A percentile compares a stretch with the other conserved stretches of the same genome.
Evolutionary conservation across 177 flowering plant species (phyloP).

Genomic region (Tripterygium wilfordii): DNA sequence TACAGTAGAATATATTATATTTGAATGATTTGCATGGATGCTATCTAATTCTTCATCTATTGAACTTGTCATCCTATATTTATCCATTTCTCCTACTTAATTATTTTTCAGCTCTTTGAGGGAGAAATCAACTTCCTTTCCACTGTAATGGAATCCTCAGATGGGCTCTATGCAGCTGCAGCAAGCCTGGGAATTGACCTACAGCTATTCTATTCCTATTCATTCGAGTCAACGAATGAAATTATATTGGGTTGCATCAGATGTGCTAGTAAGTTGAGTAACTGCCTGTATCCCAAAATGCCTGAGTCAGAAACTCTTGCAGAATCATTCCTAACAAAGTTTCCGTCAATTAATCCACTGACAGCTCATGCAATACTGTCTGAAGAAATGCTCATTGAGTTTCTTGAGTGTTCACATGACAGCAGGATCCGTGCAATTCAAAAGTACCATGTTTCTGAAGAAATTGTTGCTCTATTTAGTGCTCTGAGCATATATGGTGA

Average conservation of each 20-base stretch:
- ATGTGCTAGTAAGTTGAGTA: slow-evolving; percentile 29
- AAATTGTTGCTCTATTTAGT: slow-evolving; percentile 57
- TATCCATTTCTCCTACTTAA: too few relatives aligned
- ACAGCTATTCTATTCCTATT: slow-evolving; percentile 75
- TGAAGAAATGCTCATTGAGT: slow-evolving; percentile 45
- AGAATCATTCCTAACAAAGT: slow-evolving; percentile 81
- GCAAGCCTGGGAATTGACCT: slow-evolving; percentile 75
- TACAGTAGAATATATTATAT: too few relatives aligned
- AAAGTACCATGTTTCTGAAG: slow-evolving; percentile 62
- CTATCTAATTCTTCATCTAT: too few relatives aligned
- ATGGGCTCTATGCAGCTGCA: slow-evolving; percentile 91
- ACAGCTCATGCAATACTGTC: slow-evolving; percentile 88
- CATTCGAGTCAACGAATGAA: slow-evolving; percentile 75
- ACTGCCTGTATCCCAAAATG: slow-evolving; percentile 55
- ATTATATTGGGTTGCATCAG: slow-evolving; percentile 62
- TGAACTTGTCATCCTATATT: too few relatives aligned
- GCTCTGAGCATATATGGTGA: slow-evolving; percentile 74
- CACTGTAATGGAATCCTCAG: slow-evolving; percentile 82
- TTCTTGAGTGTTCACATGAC: slow-evolving; percentile 52
- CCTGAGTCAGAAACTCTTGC: slow-evolving; percentile 87
- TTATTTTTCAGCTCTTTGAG: slow-evolving; percentile 78
- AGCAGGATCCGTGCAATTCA: slow-evolving; percentile 36
- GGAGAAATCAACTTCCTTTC: slow-evolving; percentile 65
- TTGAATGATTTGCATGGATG: too few relatives aligned
- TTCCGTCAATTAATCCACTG: slow-evolving; percentile 88